Evolutionary conservation across 106 monocot genomes (phyloP).

Genomic region (Dactylorhiza incarnata): DNA sequence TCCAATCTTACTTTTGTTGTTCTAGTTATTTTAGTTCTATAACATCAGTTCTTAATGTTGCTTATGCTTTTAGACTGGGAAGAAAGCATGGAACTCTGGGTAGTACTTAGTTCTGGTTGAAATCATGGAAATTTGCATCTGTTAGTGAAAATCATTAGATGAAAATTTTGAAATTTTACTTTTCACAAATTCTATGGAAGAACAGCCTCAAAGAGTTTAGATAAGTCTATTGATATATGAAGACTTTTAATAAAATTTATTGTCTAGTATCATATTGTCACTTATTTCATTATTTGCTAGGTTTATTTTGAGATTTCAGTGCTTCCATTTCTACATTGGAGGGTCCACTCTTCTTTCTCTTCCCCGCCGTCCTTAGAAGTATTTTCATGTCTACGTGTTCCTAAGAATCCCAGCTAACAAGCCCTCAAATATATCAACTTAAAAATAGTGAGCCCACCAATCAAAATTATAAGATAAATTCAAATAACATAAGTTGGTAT

Average conservation of each 20-base stretch:
- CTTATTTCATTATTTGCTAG: neutral
- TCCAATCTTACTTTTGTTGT: neutral
- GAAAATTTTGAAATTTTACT: neutral
- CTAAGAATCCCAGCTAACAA: too few relatives aligned
- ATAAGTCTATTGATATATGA: too few relatives aligned
- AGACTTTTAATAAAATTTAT: neutral
- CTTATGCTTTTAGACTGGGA: neutral
- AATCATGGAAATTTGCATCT: neutral
- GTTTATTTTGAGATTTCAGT: neutral
- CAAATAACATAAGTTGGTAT: too few relatives aligned
- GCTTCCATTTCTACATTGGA: neutral
- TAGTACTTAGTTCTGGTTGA: neutral
- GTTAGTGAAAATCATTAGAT: neutral
- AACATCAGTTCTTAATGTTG: neutral
- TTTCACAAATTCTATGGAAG: neutral
- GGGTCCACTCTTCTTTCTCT: neutral
- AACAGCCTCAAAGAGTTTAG: too few relatives aligned
- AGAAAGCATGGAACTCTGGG: neutral
- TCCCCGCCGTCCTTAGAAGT: too few relatives aligned
- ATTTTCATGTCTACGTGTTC: too few relatives aligned
- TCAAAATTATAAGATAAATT: too few relatives aligned
- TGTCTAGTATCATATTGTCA: neutral
- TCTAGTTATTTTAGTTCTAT: slow-evolving; percentile 4
- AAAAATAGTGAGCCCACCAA: too few relatives aligned
- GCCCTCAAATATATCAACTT: too few relatives aligned